Evolutionary conservation across 2,329 filamentous ascomycete genomes (phyloP).

Genomic region (Cladosporium sp.): DNA sequence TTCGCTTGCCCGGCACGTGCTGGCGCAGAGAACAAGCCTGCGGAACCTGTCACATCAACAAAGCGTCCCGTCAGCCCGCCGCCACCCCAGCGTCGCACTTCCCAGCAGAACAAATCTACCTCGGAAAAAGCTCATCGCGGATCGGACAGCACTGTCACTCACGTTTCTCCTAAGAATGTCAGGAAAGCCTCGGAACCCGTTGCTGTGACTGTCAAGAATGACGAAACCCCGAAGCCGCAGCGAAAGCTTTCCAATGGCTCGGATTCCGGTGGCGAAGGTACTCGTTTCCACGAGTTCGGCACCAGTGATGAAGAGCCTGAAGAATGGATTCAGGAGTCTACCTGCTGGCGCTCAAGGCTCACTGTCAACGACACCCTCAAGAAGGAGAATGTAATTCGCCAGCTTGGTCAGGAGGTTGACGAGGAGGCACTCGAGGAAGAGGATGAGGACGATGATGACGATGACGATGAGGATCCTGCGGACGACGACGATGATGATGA

Average conservation of each 20-base stretch:
- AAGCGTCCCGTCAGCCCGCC: conserved; percentile 39
- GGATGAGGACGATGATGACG: conserved; percentile 37
- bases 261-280: conserved; percentile 50
- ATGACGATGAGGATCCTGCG: conserved; percentile 41
- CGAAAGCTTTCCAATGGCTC: conserved; percentile 23
- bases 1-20: conserved; percentile 67
- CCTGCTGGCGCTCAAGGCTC: conserved; percentile 63
- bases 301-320: conserved; percentile 77
- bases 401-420: conserved; percentile 83
- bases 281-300: conserved; percentile 83
- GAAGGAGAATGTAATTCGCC: conserved; percentile 85
- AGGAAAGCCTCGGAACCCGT: not conserved
- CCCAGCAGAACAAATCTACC: conserved; percentile 6
- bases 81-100: conserved; percentile 27
- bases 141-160: conserved; percentile 48
- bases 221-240: conserved; percentile 30
- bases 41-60: conserved; percentile 21
- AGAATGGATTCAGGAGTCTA: conserved; percentile 79
- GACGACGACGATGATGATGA: conserved; percentile 48
- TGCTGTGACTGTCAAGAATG: conserved; percentile 24
- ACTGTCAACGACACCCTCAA: conserved; percentile 85
- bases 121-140: conserved; percentile 38
- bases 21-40: conserved; percentile 29
- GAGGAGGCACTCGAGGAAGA: conserved; percentile 77
- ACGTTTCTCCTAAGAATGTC: conserved; percentile 38